Conservation (phyloP, 352 stramenopile species). For the Plasmopara viticola region DNA sequence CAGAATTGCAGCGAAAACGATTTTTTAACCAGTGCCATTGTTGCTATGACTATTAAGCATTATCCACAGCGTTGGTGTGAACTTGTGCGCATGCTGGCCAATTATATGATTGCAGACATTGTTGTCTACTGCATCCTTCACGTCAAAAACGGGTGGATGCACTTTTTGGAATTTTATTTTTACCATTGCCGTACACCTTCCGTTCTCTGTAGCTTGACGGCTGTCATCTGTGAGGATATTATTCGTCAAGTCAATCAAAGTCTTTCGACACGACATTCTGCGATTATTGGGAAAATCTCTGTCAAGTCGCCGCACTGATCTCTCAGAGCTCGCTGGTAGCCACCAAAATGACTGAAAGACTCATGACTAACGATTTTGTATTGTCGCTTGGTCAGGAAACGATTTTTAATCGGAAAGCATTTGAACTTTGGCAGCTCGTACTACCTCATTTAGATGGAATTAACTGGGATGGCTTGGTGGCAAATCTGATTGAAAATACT, state of each 20-base stretch:
- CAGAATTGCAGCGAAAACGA: conserved; percentile 35
- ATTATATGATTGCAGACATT: conserved; percentile 61
- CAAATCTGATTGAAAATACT: conserved; percentile 40
- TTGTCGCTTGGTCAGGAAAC: conserved; percentile 34
- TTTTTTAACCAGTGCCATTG: conserved; percentile 45
- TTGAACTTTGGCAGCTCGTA: conserved; percentile 57
- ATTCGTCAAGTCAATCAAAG: conserved; percentile 26
- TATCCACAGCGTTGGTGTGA: conserved; percentile 41
- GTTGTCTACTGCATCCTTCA: conserved; percentile 63
- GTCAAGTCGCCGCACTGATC: conserved; percentile 61
- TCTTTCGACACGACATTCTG: conserved; percentile 16
- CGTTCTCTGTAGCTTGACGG: conserved; percentile 36
- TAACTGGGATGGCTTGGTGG: conserved; percentile 49
- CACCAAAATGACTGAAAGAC: conserved; percentile 11
- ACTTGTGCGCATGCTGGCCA: conserved; percentile 43
- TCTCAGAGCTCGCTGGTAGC: conserved; percentile 31
- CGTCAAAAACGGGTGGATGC: conserved; percentile 75
- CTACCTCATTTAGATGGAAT: conserved; percentile 49
- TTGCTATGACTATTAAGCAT: conserved; percentile 34
- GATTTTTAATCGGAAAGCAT: conserved; percentile 41
- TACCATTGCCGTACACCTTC: conserved; percentile 35
- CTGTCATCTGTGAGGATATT: conserved; percentile 38
- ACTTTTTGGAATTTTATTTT: conserved; percentile 78
- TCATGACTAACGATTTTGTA: conserved; percentile 16
- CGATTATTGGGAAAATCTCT: conserved; percentile 74